Evolutionary conservation across 768 basidiomycete genomes (phyloP).

Genomic region (Pholiota conissans): DNA sequence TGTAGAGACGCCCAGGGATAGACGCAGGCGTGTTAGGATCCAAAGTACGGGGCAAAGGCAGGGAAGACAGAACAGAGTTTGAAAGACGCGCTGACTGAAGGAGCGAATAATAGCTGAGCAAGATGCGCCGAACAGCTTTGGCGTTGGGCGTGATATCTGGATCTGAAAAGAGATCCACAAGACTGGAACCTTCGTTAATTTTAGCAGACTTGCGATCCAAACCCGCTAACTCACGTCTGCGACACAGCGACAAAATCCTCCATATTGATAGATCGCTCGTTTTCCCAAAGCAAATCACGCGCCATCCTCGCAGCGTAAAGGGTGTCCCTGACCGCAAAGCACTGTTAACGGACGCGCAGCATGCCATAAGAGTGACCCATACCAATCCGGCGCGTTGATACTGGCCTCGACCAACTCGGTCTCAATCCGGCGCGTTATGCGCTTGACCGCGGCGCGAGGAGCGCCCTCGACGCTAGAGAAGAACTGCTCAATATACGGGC

Average conservation of each 20-base stretch:
- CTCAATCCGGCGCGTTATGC: slow-evolving; percentile 76
- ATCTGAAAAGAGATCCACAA: slow-evolving; percentile 86
- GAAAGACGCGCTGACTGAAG: slow-evolving; percentile 80
- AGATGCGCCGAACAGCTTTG: slow-evolving; percentile 58
- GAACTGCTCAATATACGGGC: slow-evolving; percentile 76
- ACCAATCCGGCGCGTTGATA: slow-evolving; percentile 96
- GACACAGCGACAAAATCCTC: slow-evolving; percentile 82
- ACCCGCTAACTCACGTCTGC: slow-evolving; percentile 73
- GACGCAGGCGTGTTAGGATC: slow-evolving; percentile 76
- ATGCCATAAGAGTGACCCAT: slow-evolving; percentile 26
- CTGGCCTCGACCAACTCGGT: slow-evolving; percentile 70
- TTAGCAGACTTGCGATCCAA: slow-evolving; percentile 2
- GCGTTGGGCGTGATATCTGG: slow-evolving; percentile 61
- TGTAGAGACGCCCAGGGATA: slow-evolving; percentile 81
- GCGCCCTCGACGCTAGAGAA: slow-evolving; percentile 65
- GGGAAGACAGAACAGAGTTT: slow-evolving; percentile 79
- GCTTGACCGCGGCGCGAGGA: slow-evolving; percentile 80
- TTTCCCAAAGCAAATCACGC: slow-evolving; percentile 89
- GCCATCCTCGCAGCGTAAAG: slow-evolving; percentile 91
- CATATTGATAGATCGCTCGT: slow-evolving; percentile 72
- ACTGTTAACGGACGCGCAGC: neutral
- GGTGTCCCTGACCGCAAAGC: slow-evolving; percentile 65
- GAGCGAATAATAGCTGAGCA: slow-evolving; percentile 88
- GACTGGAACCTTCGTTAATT: slow-evolving; percentile 43
- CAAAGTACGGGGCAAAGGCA: slow-evolving; percentile 82